Evolutionary conservation across 352 stramenopile species (phyloP), one percentile per base, ranked within the genome.

Genomic region (Lagenidium sp.): DNA sequence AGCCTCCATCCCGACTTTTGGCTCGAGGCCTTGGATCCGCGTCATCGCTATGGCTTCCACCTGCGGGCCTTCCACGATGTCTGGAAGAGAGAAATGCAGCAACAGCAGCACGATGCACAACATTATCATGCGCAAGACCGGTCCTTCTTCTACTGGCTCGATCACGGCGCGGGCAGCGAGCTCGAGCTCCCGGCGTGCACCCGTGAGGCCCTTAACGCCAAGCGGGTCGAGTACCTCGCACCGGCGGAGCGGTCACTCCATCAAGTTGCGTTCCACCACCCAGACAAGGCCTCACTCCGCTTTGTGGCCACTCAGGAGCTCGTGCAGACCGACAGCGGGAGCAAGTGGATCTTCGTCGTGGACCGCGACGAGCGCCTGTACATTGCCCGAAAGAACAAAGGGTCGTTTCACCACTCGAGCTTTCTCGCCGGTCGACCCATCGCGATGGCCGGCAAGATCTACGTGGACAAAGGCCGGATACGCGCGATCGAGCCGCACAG

Each of bases 261-360:
- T 38, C 55, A 81, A 36, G 55, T 85, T 8, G 22, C 61, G 23
- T 82, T 84, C 30, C 1, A 13, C n/a, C 10, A 23, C 25, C 44
- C 50, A 5, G 25, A 23, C 10, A 30, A 39, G 0, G 25, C 24
- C 4, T 24, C 60, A 4, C 55, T 75, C 16, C 32, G 57, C 15
- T 87, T 77, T 37, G 60, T 50, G 6, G 37, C 44, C 11, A 73
- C 66, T 10, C 50, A 50, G 13, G 16, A 48, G 7, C 35, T 63
- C 4, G 66, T 81, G 26, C 54, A 83, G 22, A 87, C 75, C 2
- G 75, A 87, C 52, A 50, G 63, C 38, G 48, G 50, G 25, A 82
- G 65, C 41, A 88, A 88, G 42, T 85, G 73, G 72, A 88, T 88
- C 52, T 88, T 88, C 41, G 75, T 88, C n/a, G 37, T 88, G 4